A percentile compares a stretch with the other conserved stretches of the same genome.
These are phyloP conservation scores for Rhododendron simsii DNA, from an alignment of 148 eudicot species.

Conservation along the genomic window DNA sequence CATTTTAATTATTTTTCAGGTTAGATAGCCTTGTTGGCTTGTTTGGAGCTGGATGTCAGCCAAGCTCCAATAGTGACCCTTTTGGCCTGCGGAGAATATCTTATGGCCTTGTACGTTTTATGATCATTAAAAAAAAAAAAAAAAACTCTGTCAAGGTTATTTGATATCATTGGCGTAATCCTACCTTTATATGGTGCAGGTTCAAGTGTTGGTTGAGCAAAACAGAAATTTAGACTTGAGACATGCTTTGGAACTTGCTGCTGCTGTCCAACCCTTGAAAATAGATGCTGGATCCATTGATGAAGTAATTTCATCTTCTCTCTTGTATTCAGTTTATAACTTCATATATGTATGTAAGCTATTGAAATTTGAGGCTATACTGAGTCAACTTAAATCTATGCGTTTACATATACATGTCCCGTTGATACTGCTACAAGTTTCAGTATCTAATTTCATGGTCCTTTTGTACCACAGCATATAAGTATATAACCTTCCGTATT, in stretches of 20 bases:
- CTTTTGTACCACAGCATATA: not conserved
- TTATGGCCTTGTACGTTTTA: constrained; percentile 82
- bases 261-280: constrained; percentile 75
- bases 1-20: constrained; percentile 41
- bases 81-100: constrained; percentile 91
- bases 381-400: not conserved
- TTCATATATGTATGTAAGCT: not conserved
- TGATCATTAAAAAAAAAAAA: not conserved
- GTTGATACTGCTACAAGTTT: not conserved
- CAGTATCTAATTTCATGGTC: not conserved
- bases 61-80: constrained; percentile 85
- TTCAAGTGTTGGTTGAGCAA: constrained; percentile 86
- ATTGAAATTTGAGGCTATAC: not conserved
- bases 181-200: constrained; percentile 40
- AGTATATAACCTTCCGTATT: not conserved
- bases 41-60: constrained; percentile 96
- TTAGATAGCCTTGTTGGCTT: constrained; percentile 95
- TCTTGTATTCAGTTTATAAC: not conserved
- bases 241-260: constrained; percentile 75
- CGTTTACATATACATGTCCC: not conserved
- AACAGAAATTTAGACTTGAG: constrained; percentile 64
- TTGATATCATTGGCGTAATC: constrained; percentile 11
- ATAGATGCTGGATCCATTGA: constrained; percentile 53
- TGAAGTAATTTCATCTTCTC: constrained; percentile 44
- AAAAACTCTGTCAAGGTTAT: not conserved